Conservation (phyloP, 768 basidiomycete genomes). For the Auriscalpium orientale region DNA sequence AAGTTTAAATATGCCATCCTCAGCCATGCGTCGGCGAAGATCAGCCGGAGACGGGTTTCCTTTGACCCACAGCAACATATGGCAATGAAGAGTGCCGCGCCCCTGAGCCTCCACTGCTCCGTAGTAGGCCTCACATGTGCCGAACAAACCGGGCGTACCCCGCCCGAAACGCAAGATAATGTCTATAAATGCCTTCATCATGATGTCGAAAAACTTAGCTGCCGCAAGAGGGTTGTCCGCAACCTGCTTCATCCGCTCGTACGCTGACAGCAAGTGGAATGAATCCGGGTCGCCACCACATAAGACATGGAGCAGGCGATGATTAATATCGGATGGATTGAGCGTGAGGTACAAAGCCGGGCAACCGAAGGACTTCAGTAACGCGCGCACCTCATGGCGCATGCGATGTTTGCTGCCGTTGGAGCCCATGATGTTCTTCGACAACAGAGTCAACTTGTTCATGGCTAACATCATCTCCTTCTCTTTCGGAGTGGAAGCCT, state of each 20-base stretch:
- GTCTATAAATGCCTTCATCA: constrained; percentile 30
- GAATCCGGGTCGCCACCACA: constrained; percentile 31
- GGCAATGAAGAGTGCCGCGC: constrained; percentile 31
- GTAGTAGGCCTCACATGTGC: constrained; percentile 28
- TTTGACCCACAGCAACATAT: constrained; percentile 37
- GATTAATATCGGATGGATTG: constrained; percentile 37
- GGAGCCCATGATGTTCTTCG: background rate
- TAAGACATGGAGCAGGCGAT: constrained; percentile 34
- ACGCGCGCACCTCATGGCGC: too few species aligned
- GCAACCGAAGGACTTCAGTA: background rate
- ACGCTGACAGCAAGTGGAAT: constrained; percentile 24
- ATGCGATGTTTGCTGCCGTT: background rate
- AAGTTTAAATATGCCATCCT: too few species aligned
- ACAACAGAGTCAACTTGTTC: background rate
- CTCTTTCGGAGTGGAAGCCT: background rate
- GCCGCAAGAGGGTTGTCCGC: constrained; percentile 34
- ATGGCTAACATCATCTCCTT: background rate
- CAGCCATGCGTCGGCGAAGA: too few species aligned
- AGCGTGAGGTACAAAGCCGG: background rate
- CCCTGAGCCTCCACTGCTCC: constrained; percentile 36
- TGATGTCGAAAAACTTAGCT: constrained; percentile 35
- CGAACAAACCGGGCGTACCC: constrained; percentile 25
- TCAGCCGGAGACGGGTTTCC: too few species aligned
- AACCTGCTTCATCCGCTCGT: constrained; percentile 28
- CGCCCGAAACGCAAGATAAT: constrained; percentile 11